Conservation (phyloP, 2,329 filamentous ascomycete genomes). For the Tolypocladium nubicola region DNA sequence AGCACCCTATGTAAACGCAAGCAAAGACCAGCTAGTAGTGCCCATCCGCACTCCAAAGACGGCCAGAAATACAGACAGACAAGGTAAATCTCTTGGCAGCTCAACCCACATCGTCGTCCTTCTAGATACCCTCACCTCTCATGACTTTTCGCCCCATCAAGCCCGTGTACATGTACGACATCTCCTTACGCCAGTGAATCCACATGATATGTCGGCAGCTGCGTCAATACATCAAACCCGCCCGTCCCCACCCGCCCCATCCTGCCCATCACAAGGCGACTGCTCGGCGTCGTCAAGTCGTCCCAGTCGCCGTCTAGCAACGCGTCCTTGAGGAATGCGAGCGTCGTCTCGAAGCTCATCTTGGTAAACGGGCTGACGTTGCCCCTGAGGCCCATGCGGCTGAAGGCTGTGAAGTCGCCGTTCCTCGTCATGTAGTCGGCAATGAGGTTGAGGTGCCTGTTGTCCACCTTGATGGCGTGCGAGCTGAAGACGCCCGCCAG, state of each 20-base stretch:
- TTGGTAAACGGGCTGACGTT: slow-evolving; percentile 91
- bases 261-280: slow-evolving; percentile 78
- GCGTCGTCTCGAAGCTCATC: slow-evolving; percentile 98
- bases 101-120: background rate
- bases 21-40: background rate
- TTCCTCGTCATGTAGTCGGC: slow-evolving; percentile 96
- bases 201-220: slow-evolving; percentile 41
- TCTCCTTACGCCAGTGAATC: background rate
- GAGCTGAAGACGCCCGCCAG: slow-evolving; percentile 75
- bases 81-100: background rate
- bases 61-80: background rate
- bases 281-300: slow-evolving; percentile 73
- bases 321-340: slow-evolving; percentile 87
- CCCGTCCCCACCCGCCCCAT: slow-evolving; percentile 81
- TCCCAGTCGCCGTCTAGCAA: slow-evolving; percentile 86
- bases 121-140: background rate
- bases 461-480: slow-evolving; percentile 88
- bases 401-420: slow-evolving; percentile 85
- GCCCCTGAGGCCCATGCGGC: slow-evolving; percentile 75
- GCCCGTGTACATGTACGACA: background rate
- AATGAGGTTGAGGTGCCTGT: slow-evolving; percentile 87
- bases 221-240: slow-evolving; percentile 75
- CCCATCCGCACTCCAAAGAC: background rate
- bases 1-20: background rate
- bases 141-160: background rate